Base-by-base conservation (phyloP, 2,329 filamentous ascomycete species). In the Diaporthe aspalathi region DNA sequence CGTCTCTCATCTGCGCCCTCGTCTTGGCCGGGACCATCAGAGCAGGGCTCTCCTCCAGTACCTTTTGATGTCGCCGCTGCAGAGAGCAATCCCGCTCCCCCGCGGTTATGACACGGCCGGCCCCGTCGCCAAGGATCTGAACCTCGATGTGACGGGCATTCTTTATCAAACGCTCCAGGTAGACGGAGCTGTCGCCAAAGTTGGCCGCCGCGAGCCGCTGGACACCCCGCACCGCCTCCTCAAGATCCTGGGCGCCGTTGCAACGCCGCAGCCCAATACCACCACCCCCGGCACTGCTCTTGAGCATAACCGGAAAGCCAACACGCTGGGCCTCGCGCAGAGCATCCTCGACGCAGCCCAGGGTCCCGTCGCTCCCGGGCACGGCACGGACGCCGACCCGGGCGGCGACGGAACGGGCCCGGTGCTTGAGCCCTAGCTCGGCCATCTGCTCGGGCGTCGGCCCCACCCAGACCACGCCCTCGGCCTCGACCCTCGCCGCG, bases 1-100 rank as follows among this genome's bases (percentile, higher is more conserved):
- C 57, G 3, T 63, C 57, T 16, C 57, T 47, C 40, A 63, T 63
- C 40, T 22, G 24, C 11, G 20, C 12, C 6, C 40, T 47, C 40
- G 11, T 32, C 20, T 22, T 12, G 6, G 2, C 7, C 11, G 57
- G 24, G 11, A 63, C 40, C 57, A 32, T 32, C 11, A 32, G 27
- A 2, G 57, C 40, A 32, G 57, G 57, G 6, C 40, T 47, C 20
- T 63, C 57, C 40, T 63, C 57, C 11, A 63, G 4, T 1, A 63
- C 6, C 11, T 47, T 63, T n/a, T 63, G 57, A 2, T 63, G 24
- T 5, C 40, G 57, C 24, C 57, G 40, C 57, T 63, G 57, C 27
- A 63, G 27, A 5, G 57, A 63, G 27, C 57, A 63, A 11, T 49
- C 57, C 6, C 57, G 27, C 2, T 63, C 57, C 0, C 40, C 27